Conservation (phyloP, 441 rosid genomes). For the Euphorbia schlechtendalii region DNA sequence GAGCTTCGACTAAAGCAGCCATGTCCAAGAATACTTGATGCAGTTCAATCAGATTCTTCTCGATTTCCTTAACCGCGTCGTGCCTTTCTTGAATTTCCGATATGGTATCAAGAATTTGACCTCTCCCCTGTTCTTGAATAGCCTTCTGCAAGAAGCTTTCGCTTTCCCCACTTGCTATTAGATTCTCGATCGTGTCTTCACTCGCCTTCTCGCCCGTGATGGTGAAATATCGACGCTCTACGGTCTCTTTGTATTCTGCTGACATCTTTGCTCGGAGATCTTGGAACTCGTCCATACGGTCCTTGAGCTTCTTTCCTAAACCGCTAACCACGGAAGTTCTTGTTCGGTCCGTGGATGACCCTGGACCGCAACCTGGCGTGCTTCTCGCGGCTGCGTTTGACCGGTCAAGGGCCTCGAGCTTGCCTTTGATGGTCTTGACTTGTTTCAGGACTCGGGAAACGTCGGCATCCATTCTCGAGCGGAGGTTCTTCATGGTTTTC, state of each 20-base stretch:
- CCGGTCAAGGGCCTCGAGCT: slow-evolving; percentile 69
- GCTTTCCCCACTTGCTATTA: slow-evolving; percentile 85
- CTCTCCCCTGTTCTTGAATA: slow-evolving; percentile 88
- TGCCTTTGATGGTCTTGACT: slow-evolving; percentile 61
- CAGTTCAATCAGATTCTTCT: slow-evolving; percentile 70
- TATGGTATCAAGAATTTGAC: slow-evolving; percentile 69
- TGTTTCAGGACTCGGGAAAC: slow-evolving; percentile 59
- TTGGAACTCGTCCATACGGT: slow-evolving; percentile 74
- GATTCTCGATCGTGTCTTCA: slow-evolving; percentile 61
- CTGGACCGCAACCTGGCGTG: slow-evolving; percentile 76
- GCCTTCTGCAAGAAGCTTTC: slow-evolving; percentile 87
- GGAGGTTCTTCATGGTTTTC: slow-evolving; percentile 56
- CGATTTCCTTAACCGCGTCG: slow-evolving; percentile 85
- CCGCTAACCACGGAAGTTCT: slow-evolving; percentile 76
- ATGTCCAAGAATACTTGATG: slow-evolving; percentile 89
- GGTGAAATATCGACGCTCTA: slow-evolving; percentile 73
- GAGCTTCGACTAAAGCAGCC: slow-evolving; percentile 88
- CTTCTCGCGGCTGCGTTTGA: slow-evolving; percentile 65
- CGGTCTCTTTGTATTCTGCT: slow-evolving; percentile 66
- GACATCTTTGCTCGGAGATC: slow-evolving; percentile 52
- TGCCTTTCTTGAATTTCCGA: slow-evolving; percentile 91
- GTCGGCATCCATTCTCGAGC: slow-evolving; percentile 64
- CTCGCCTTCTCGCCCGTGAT: slow-evolving; percentile 70
- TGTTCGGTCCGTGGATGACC: slow-evolving; percentile 77
- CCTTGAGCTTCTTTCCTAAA: slow-evolving; percentile 78